These are phyloP conservation scores for Globomyces pollinis-pini DNA, from an alignment of 192 early-diverging fungal genomes.

Conservation along the genomic window DNA sequence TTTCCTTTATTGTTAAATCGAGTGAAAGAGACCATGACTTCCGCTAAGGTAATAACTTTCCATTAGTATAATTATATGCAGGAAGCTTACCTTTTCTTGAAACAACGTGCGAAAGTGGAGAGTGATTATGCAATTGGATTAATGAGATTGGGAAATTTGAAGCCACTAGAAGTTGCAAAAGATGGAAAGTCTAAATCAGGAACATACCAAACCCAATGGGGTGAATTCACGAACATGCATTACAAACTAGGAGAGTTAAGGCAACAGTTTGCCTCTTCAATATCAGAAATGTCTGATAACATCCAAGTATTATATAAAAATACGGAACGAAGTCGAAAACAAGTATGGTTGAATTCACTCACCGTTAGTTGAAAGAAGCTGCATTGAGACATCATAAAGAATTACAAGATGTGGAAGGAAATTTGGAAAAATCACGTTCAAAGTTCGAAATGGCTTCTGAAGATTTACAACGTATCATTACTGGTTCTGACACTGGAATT, in stretches of 20 bases:
- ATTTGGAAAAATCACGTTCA: slow-evolving; percentile 75
- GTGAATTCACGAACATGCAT: slow-evolving; percentile 70
- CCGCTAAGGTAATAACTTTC: too few species aligned
- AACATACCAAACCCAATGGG: slow-evolving; percentile 56
- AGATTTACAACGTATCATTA: slow-evolving; percentile 78
- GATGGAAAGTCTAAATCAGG: slow-evolving; percentile 46
- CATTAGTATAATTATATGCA: too few species aligned
- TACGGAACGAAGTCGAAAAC: slow-evolving; percentile 69
- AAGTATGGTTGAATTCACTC: slow-evolving; percentile 36
- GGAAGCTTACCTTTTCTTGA: slow-evolving; percentile 71
- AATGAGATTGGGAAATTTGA: slow-evolving; percentile 61
- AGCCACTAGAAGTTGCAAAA: slow-evolving; percentile 45
- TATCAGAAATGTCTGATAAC: slow-evolving; percentile 75
- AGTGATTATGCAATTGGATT: slow-evolving; percentile 81
- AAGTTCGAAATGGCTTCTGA: slow-evolving; percentile 74
- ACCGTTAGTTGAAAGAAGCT: slow-evolving; percentile 67
- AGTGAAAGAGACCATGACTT: slow-evolving; percentile 1
- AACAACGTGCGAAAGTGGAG: slow-evolving; percentile 82
- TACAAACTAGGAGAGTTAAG: slow-evolving; percentile 73
- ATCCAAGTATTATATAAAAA: slow-evolving; percentile 64
- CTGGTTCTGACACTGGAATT: slow-evolving; percentile 24
- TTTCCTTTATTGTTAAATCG: not conserved
- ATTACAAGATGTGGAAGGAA: slow-evolving; percentile 67
- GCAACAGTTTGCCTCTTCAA: slow-evolving; percentile 62
- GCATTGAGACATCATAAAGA: slow-evolving; percentile 65